Percentiles rank a stretch among this genome's conserved stretches.
Conservation (phyloP, 495 filamentous ascomycete genomes). For the Penicillium antarcticum region DNA sequence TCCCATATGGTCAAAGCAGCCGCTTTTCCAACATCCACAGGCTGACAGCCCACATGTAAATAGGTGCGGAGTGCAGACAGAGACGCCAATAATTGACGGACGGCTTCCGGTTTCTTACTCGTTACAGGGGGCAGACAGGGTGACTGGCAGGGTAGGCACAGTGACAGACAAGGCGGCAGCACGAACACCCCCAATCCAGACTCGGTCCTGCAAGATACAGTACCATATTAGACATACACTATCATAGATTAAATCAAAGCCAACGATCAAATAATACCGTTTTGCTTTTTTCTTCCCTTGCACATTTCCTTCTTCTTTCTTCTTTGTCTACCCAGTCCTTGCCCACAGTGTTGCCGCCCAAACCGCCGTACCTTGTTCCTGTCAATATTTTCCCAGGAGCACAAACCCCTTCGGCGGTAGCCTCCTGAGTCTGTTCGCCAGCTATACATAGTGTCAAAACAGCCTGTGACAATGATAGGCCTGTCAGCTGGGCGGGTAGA, state of each 20-base stretch:
- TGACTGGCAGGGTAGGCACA: too few species aligned
- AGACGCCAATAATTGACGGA: slow-evolving; percentile 1
- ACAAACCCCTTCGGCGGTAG: slow-evolving; percentile 8
- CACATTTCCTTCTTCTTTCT: neutral
- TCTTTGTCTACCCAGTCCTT: neutral
- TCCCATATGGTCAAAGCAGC: slow-evolving; percentile 14
- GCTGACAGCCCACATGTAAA: slow-evolving; percentile 7
- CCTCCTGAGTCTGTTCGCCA: slow-evolving; percentile 14
- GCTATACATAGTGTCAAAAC: slow-evolving; percentile 13
- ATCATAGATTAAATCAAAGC: neutral
- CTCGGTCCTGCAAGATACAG: neutral
- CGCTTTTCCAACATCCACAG: slow-evolving; percentile 18
- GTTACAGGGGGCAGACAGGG: too few species aligned
- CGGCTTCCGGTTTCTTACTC: neutral
- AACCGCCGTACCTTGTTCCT: slow-evolving; percentile 8
- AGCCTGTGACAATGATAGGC: slow-evolving; percentile 14
- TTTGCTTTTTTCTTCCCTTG: slow-evolving; percentile 4
- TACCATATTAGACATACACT: neutral
- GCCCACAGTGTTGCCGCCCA: slow-evolving; percentile 9
- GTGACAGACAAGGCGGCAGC: too few species aligned
- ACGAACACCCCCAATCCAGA: neutral
- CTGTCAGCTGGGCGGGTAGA: slow-evolving; percentile 3
- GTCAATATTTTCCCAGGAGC: slow-evolving; percentile 4
- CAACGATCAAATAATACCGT: neutral
- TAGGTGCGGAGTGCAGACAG: slow-evolving; percentile 3